Conservation (phyloP, 2,329 filamentous ascomycete genomes). For the Aspergillus sp. region DNA sequence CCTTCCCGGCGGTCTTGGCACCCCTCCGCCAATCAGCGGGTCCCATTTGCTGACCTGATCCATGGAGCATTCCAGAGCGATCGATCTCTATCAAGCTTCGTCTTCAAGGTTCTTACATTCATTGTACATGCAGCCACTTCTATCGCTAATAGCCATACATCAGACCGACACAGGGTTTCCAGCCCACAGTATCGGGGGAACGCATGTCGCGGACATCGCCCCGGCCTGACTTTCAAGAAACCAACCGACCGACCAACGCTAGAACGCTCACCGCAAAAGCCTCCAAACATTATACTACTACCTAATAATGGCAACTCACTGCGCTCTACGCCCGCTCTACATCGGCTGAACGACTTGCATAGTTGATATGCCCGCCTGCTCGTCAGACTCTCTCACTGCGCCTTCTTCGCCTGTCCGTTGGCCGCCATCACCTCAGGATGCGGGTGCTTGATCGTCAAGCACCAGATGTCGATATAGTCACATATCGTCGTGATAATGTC, state of each 20-base stretch:
- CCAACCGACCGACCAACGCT: constrained; percentile 5
- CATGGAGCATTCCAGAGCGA: constrained; percentile 5
- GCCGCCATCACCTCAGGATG: constrained; percentile 45
- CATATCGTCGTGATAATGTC: constrained; percentile 98
- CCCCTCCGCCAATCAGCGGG: constrained; percentile 3
- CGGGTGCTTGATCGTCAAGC: constrained; percentile 90
- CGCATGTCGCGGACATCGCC: constrained; percentile 3
- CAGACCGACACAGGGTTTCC: constrained; percentile 7
- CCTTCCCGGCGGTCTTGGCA: constrained; percentile 19
- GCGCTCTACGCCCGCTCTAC: neutral
- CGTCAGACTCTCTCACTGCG: constrained; percentile 12
- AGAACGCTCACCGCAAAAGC: constrained; percentile 1
- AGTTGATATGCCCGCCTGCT: constrained; percentile 14
- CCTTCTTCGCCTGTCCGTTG: constrained; percentile 30
- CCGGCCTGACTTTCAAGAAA: neutral
- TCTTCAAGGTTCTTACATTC: neutral
- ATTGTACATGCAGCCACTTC: neutral
- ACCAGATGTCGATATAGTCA: constrained; percentile 98
- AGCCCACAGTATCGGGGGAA: constrained; percentile 1
- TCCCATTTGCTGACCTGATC: neutral
- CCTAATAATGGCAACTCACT: neutral
- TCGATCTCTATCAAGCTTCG: neutral
- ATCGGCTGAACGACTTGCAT: constrained; percentile 1
- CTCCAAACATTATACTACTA: too few species aligned
- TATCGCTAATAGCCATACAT: constrained; percentile 16